Evolutionary conservation across 2,329 filamentous ascomycete species (phyloP).

Genomic region (Aspergillus texensis): DNA sequence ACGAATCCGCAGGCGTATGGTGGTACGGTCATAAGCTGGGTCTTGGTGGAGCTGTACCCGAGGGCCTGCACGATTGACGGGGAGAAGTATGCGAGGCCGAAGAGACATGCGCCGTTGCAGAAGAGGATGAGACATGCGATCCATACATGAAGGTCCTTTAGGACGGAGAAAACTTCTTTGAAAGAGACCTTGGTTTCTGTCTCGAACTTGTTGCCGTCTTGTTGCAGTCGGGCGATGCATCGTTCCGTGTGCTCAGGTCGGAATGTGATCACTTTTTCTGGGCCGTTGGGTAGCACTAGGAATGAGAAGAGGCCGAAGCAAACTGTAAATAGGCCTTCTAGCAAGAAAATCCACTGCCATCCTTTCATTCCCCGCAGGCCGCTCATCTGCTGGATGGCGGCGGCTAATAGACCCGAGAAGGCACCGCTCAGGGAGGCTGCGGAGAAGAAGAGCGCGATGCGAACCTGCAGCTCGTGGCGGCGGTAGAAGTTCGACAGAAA

Average conservation of each 20-base stretch:
- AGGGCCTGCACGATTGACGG: slow-evolving; percentile 33
- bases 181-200: slow-evolving; percentile 12
- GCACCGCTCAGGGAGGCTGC: slow-evolving; percentile 41
- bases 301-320: slow-evolving; percentile 51
- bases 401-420: slow-evolving; percentile 55
- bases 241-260: slow-evolving; percentile 47
- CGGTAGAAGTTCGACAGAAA: slow-evolving; percentile 30
- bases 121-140: slow-evolving; percentile 13
- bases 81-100: slow-evolving; percentile 26
- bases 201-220: slow-evolving; percentile 18
- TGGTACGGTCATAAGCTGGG: slow-evolving; percentile 38
- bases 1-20: slow-evolving; percentile 30
- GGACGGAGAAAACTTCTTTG: slow-evolving; percentile 11
- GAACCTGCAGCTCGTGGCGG: slow-evolving; percentile 30
- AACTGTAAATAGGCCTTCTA: slow-evolving; percentile 46
- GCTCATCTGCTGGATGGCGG: slow-evolving; percentile 47
- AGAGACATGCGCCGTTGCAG: slow-evolving; percentile 18
- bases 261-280: slow-evolving; percentile 61
- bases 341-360: slow-evolving; percentile 34
- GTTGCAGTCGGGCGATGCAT: slow-evolving; percentile 11
- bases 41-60: slow-evolving; percentile 28
- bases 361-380: slow-evolving; percentile 45
- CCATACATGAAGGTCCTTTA: slow-evolving; percentile 17
- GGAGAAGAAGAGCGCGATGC: slow-evolving; percentile 34
- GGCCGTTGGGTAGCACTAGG: slow-evolving; percentile 67